Base-by-base conservation (phyloP, 768 basidiomycete genomes). In the Tulasnella sp. region DNA sequence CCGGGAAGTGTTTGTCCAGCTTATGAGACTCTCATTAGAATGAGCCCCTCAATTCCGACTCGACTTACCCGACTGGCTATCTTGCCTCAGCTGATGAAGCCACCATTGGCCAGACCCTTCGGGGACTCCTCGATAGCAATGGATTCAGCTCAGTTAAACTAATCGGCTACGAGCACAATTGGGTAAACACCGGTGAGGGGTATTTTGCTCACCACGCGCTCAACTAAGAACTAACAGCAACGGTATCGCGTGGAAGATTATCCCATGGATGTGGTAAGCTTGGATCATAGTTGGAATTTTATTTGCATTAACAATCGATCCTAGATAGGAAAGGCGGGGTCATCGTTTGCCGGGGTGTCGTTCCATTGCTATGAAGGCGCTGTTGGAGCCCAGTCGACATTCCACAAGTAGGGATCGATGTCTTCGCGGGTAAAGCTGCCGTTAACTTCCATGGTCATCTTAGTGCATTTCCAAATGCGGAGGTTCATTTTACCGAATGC, bases 351-450 rank as follows among this genome's bases (percentile, higher is more conserved):
- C 24, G 93, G 93, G 3, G 92, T 91, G 14, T 85, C 91, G 0
- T 94, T 93, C 83, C 92, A 94, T 83, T 93, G 93, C 82, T 93
- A 94, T 79, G 86, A 84, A 18, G 92, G 92, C 1, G 85, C 83
- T 36, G 89, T 90, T 48, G 84, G 82, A 0, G 83, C 90, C 4
- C 92, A 93, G 83, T 87, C 88, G 56, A 82, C 83, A 0, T 93
- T 92, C 85, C 88, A 90, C 40, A 79, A 79, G 76, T 77, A 40
- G 21, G 56, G 38, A 34, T 2, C 31, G 21, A 68, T 71, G 19
- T 40, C 10, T 6, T n/a, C 7, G 52, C 39, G 7, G 18, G 31
- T 1, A n/a, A n/a, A 72, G 24, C 9, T 34, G 40, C 8, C 31
- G 72, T 34, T 72, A 40, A 68, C 21, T 14, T 19, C n/a, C 39